Evolutionary conservation across 441 rosid genomes (phyloP), one percentile per base, ranked within the genome.

Genomic region (Populus hybrid): DNA sequence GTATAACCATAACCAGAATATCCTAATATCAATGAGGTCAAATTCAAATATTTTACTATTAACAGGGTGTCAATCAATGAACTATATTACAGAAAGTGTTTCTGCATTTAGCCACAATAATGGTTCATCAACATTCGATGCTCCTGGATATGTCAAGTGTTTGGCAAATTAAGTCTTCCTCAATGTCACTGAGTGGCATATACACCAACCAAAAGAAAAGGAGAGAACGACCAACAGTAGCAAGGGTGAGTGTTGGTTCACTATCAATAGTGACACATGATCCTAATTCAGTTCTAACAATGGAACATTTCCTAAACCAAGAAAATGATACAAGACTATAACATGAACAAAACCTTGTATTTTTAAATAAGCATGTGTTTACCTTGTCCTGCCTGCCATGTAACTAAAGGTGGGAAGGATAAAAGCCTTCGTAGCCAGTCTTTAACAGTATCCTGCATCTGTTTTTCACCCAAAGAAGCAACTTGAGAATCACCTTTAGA

Each of bases 361-460:
- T 46, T 23, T 34, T 34, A 32, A 65, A 76, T 53, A 77, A 35
- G 64, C 35, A 75, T 72, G 67, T 42, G 19, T 71, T 61, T 82
- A 92, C 99, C 97, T 87, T 88, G 84, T 69, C 86, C 96, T 72
- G 78, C 67, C 82, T 86, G 85, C 96, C 93, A 89, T 71, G 81
- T 76, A 78, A 83, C 82, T 79, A 96, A 78, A 83, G 99, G 95
- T 63, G 99, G 97, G 79, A 90, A 90, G 42, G 78, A 83, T 59
- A 92, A 81, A 78, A 87, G 75, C 83, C 86, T 90, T 75, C 89
- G 87, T 36, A 96, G 92, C 99, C 98, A 96, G 75, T 84, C 87
- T 86, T 78, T 87, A 77, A 92, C 79, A 35, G 76, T 82, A 79
- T 65, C 87, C 80, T 84, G 90, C 79, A 90, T 74, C 78, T 70